These are phyloP conservation scores for Cordyceps militaris DNA, from an alignment of 2,329 filamentous ascomycete species.

Conservation along the genomic window DNA sequence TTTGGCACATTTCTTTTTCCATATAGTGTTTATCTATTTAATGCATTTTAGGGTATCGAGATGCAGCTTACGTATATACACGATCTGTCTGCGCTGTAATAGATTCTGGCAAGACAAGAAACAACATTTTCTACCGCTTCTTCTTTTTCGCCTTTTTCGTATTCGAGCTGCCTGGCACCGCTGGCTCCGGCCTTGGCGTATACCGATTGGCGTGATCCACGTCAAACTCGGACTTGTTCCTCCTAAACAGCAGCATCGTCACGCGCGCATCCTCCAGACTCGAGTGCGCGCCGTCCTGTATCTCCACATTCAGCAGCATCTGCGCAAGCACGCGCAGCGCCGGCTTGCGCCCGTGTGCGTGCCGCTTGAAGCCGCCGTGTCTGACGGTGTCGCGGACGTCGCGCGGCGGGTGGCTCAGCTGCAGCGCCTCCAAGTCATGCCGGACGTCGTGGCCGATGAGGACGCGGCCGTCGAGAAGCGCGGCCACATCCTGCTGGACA, in stretches of 20 bases:
- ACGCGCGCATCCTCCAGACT: slow-evolving; percentile 76
- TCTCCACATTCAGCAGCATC: slow-evolving; percentile 52
- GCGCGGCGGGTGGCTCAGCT: slow-evolving; percentile 68
- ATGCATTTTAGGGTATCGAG: slow-evolving; percentile 5
- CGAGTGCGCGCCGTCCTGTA: slow-evolving; percentile 57
- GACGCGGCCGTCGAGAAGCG: slow-evolving; percentile 62
- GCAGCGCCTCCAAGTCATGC: slow-evolving; percentile 70
- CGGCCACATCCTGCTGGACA: slow-evolving; percentile 66
- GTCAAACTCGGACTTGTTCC: slow-evolving; percentile 80
- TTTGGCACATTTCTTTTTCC: not conserved
- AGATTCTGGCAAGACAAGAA: not conserved
- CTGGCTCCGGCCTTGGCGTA: slow-evolving; percentile 28
- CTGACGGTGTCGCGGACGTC: slow-evolving; percentile 82
- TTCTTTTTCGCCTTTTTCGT: slow-evolving; percentile 33
- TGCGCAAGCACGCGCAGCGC: slow-evolving; percentile 53
- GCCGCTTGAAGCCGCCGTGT: slow-evolving; percentile 65
- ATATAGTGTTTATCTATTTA: not conserved
- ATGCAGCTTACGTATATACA: slow-evolving; percentile 11
- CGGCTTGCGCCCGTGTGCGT: slow-evolving; percentile 61
- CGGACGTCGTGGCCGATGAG: slow-evolving; percentile 78
- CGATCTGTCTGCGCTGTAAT: not conserved
- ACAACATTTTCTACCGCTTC: slow-evolving; percentile 24
- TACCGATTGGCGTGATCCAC: slow-evolving; percentile 66
- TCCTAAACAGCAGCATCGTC: slow-evolving; percentile 81
- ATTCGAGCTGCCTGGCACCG: slow-evolving; percentile 22